Conservation (phyloP, 1,284 basidiomycete genomes). For the Ganoderma lucidum region DNA sequence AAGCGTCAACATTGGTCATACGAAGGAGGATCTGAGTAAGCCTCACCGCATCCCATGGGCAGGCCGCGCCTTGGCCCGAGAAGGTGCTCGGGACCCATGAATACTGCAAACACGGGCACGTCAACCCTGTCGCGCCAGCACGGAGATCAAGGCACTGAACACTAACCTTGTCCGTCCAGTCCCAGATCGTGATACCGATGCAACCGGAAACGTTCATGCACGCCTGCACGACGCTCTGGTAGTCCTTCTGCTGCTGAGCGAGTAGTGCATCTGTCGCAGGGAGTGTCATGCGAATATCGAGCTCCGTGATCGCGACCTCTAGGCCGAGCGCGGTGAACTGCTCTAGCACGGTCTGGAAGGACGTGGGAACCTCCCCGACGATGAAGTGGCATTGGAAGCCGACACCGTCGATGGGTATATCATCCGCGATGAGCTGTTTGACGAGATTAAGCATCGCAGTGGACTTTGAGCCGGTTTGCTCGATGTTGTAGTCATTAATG, state of each 20-base stretch:
- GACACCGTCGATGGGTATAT: constrained; percentile 57
- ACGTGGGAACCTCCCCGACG: constrained; percentile 53
- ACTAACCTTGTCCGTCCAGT: constrained; percentile 51
- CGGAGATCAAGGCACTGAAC: background rate
- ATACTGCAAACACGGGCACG: constrained; percentile 36
- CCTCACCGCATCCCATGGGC: constrained; percentile 45
- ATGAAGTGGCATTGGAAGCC: constrained; percentile 61
- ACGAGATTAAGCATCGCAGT: constrained; percentile 56
- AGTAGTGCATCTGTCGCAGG: constrained; percentile 54
- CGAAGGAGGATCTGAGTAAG: background rate
- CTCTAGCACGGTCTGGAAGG: constrained; percentile 50
- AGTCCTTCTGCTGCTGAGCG: constrained; percentile 59
- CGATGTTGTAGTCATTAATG: constrained; percentile 65
- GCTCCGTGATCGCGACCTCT: constrained; percentile 63
- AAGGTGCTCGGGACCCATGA: constrained; percentile 47
- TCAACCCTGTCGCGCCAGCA: background rate
- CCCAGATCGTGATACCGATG: constrained; percentile 58
- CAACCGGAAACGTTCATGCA: constrained; percentile 53
- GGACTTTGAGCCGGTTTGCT: constrained; percentile 48
- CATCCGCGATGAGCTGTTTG: constrained; percentile 48
- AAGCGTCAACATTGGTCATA: background rate
- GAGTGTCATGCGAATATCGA: constrained; percentile 60
- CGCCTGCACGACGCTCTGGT: constrained; percentile 52
- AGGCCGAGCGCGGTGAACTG: constrained; percentile 58
- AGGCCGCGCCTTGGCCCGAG: constrained; percentile 46